Percentiles rank a stretch among this genome's conserved stretches.
phyloP scores from a whole-genome alignment of 2,329 filamentous ascomycete genomes.

The Xylariaceae sp. region DNA sequence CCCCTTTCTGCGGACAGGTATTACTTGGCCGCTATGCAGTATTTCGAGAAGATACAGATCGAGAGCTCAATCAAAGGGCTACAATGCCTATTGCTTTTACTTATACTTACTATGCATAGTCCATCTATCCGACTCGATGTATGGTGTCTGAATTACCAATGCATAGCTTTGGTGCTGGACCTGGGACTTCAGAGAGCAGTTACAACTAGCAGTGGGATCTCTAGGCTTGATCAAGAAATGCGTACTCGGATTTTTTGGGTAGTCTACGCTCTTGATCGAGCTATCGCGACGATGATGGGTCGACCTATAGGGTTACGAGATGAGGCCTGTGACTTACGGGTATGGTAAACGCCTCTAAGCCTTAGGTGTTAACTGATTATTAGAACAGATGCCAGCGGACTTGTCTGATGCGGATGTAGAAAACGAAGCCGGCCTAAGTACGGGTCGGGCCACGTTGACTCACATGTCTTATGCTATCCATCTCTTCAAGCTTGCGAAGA shows the following conservation, averaged over 20 bases:
- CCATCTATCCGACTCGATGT: constrained; percentile 55
- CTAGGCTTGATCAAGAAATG: constrained; percentile 58
- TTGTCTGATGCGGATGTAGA: constrained; percentile 29
- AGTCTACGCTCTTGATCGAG: constrained; percentile 57
- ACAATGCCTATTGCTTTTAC: constrained; percentile 53
- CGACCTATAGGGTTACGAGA: constrained; percentile 60
- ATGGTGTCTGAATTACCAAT: constrained; percentile 63
- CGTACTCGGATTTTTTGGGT: constrained; percentile 62
- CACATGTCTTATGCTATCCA: constrained; percentile 53
- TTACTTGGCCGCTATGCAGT: constrained; percentile 53
- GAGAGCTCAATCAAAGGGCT: constrained; percentile 56
- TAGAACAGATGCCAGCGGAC: constrained; percentile 24
- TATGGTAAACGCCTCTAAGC: neutral
- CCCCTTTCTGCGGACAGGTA: constrained; percentile 56
- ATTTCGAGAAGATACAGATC: constrained; percentile 53
- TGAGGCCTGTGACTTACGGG: constrained; percentile 59
- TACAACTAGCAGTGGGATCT: constrained; percentile 48
- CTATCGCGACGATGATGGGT: constrained; percentile 61
- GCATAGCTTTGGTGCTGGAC: constrained; percentile 56
- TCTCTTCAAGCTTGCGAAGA: constrained; percentile 52
- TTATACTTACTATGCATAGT: constrained; percentile 58
- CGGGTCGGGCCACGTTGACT: constrained; percentile 2
- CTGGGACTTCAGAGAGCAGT: constrained; percentile 58
- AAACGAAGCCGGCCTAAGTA: neutral
- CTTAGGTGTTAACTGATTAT: neutral